Evolutionary conservation across 2,329 filamentous ascomycete genomes (phyloP).

Genomic region (Juglanconis juglandina): DNA sequence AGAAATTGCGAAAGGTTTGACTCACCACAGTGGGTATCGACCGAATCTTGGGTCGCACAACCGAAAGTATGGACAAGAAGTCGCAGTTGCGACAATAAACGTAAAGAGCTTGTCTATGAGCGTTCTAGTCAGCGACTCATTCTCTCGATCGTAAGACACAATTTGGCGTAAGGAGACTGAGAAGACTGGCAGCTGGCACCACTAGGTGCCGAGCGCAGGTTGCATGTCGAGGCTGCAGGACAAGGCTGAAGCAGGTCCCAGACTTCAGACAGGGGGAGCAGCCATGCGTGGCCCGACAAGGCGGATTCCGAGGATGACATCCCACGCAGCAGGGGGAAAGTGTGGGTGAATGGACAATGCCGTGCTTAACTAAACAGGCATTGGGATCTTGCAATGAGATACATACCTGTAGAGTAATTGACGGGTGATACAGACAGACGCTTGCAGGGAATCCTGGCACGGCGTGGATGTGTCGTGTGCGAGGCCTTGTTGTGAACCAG

Average conservation of each 20-base stretch:
- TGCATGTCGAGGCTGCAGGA: slow-evolving; percentile 1
- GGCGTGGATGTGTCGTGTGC: slow-evolving; percentile 2
- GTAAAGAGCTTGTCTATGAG: background rate
- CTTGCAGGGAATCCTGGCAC: slow-evolving; percentile 18
- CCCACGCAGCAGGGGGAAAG: background rate
- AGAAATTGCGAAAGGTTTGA: background rate
- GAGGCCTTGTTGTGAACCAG: slow-evolving; percentile 12
- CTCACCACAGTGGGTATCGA: background rate
- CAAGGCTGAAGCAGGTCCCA: background rate
- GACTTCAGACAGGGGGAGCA: background rate
- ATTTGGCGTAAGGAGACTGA: background rate
- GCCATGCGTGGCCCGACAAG: background rate
- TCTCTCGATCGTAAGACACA: background rate
- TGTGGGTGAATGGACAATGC: background rate
- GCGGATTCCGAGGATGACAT: background rate
- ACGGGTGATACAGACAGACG: slow-evolving; percentile 8
- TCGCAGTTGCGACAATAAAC: background rate
- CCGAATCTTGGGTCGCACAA: background rate
- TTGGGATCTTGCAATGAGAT: background rate
- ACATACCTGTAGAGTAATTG: background rate
- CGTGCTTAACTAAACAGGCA: background rate
- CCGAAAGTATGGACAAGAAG: background rate
- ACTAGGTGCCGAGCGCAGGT: background rate
- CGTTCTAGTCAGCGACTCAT: background rate
- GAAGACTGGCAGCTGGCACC: background rate